These are phyloP conservation scores for Paramecium caudatum DNA, from an alignment of 73 alveolate species.

Conservation along the genomic window DNA sequence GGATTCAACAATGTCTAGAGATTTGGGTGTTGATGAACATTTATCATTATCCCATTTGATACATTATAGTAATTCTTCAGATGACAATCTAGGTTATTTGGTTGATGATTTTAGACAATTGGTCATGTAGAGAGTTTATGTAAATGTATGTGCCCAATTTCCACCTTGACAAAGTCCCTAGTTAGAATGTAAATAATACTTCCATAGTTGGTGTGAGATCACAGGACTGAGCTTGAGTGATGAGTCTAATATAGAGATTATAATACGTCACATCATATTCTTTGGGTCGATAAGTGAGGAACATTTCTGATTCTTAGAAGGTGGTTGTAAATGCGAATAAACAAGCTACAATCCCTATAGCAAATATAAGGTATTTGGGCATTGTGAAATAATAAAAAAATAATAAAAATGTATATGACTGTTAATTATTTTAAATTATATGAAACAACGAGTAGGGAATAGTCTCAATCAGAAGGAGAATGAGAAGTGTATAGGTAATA, in stretches of 20 bases:
- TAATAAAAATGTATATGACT: too few relatives aligned
- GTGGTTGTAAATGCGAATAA: too few relatives aligned
- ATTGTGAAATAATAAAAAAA: too few relatives aligned
- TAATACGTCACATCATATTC: conserved; percentile 67
- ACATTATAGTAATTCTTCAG: conserved; percentile 54
- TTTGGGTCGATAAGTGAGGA: conserved; percentile 40
- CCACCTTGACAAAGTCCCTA: conserved; percentile 67
- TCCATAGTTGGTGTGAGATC: neutral
- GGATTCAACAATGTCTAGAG: neutral
- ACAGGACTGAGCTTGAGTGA: conserved; percentile 3
- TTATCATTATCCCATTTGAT: neutral
- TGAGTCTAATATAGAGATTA: neutral
- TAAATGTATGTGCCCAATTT: conserved; percentile 62
- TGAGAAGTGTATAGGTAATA: conserved; percentile 15
- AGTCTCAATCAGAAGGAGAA: neutral
- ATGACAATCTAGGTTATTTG: conserved; percentile 13
- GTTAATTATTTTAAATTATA: conserved; percentile 35
- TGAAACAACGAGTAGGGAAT: neutral
- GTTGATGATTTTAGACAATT: conserved; percentile 18
- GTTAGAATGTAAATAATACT: neutral
- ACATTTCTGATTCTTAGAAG: too few relatives aligned
- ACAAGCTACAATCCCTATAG: too few relatives aligned
- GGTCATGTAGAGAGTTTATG: conserved; percentile 13
- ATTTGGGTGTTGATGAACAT: conserved; percentile 19
- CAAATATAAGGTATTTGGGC: too few relatives aligned